A percentile compares a stretch with the other conserved stretches of the same genome.
Conservation (phyloP, 2,329 filamentous ascomycete genomes). For the Pseudogymnoascus sp. region DNA sequence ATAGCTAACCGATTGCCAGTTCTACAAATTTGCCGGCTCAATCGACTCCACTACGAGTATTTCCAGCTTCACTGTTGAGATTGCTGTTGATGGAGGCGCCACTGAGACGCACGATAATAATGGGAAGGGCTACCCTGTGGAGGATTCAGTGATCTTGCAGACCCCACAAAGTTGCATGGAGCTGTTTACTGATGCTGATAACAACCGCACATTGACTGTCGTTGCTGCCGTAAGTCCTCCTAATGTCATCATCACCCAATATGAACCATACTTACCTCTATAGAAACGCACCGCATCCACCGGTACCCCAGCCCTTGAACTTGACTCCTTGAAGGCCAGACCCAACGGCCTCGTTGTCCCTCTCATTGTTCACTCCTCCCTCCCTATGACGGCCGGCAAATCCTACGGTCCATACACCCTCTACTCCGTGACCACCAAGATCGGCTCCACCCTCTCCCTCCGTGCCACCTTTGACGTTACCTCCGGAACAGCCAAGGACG, state of each 20-base stretch:
- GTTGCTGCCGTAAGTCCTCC: conserved; percentile 22
- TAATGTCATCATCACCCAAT: not conserved
- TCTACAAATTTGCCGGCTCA: conserved; percentile 29
- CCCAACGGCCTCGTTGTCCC: conserved; percentile 19
- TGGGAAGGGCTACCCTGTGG: conserved; percentile 45
- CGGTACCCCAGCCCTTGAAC: conserved; percentile 14
- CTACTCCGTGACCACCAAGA: conserved; percentile 20
- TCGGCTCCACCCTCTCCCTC: conserved; percentile 13
- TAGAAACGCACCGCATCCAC: conserved; percentile 18
- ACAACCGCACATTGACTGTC: conserved; percentile 19
- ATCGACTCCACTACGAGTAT: conserved; percentile 53
- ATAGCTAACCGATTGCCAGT: conserved; percentile 19
- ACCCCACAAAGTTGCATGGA: conserved; percentile 48
- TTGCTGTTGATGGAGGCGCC: conserved; percentile 42
- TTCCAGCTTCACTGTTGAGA: conserved; percentile 49
- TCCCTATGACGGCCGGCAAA: conserved; percentile 20
- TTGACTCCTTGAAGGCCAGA: conserved; percentile 21
- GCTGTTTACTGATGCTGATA: conserved; percentile 13
- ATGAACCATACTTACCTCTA: not conserved
- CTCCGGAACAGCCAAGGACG: conserved; percentile 32
- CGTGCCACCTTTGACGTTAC: conserved; percentile 21
- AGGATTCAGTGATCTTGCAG: conserved; percentile 49
- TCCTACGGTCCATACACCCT: conserved; percentile 22
- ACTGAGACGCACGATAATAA: conserved; percentile 48
- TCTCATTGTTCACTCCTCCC: conserved; percentile 14